Evolutionary conservation across 2,329 filamentous ascomycete species (phyloP).

Genomic region (Xylaria hypoxylon): DNA sequence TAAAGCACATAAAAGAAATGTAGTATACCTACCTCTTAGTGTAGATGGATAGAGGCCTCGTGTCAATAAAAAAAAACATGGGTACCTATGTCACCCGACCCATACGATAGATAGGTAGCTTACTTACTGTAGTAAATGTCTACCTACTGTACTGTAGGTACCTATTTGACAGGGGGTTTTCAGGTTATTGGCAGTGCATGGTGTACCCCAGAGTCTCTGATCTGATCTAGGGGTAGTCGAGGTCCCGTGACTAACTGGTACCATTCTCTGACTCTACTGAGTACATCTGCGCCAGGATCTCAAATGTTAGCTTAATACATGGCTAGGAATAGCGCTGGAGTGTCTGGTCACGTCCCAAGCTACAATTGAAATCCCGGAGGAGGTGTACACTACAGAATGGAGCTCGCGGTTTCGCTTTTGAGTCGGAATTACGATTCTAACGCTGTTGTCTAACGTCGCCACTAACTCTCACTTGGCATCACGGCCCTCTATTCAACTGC

Average conservation of each 20-base stretch:
- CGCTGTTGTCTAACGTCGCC: neutral
- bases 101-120: slow-evolving; percentile 8
- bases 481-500: neutral
- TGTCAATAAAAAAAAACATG: slow-evolving; percentile 2
- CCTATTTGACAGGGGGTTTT: slow-evolving; percentile 1
- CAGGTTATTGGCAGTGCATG: neutral
- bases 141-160: neutral
- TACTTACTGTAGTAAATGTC: too few relatives aligned
- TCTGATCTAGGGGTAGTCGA: slow-evolving; percentile 1
- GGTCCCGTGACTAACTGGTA: slow-evolving; percentile 14
- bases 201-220: neutral
- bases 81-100: slow-evolving; percentile 11
- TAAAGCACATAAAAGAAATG: neutral
- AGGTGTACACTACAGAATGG: neutral
- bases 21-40: too few relatives aligned
- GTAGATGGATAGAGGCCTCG: neutral
- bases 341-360: too few relatives aligned
- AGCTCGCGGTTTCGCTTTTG: slow-evolving; percentile 22
- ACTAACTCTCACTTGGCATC: neutral
- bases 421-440: slow-evolving; percentile 14
- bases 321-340: too few relatives aligned
- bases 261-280: too few relatives aligned
- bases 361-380: too few relatives aligned
- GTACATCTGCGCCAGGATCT: too few relatives aligned
- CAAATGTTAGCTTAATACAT: too few relatives aligned